Conservation (phyloP, 306 rosid genomes). For the Prunus fruticosa region DNA sequence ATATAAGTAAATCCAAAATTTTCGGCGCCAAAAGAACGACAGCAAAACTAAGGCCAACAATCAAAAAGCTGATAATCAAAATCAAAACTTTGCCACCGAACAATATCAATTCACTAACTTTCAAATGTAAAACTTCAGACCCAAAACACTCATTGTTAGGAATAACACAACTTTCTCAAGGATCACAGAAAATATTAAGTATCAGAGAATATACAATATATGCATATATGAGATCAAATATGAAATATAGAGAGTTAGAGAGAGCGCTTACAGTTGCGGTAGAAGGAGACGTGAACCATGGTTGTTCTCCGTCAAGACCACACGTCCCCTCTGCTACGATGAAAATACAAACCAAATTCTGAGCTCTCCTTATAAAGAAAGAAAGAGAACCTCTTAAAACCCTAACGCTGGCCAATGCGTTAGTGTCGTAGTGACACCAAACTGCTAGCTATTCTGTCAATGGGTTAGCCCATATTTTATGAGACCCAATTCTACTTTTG, state of each 20-base stretch:
- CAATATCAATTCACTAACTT: neutral
- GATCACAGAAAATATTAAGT: neutral
- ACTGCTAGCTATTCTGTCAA: neutral
- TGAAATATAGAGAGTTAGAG: neutral
- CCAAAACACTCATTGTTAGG: neutral
- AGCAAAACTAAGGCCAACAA: neutral
- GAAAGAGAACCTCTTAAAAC: constrained; percentile 24
- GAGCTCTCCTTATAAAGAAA: neutral
- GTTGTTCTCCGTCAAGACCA: constrained; percentile 16
- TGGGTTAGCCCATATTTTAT: neutral
- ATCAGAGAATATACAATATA: neutral
- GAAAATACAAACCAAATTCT: neutral
- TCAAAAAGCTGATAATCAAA: neutral
- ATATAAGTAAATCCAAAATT: neutral
- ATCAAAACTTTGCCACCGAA: neutral
- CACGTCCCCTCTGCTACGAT: neutral
- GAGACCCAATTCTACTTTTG: neutral
- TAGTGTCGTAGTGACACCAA: neutral
- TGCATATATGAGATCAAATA: neutral
- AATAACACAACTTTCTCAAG: neutral
- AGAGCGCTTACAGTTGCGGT: constrained; percentile 46
- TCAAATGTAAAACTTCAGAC: neutral
- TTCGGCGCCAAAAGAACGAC: neutral
- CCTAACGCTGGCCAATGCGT: constrained; percentile 17
- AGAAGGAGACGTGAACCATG: constrained; percentile 61